Conservation (phyloP, 169 alveolate genomes). For the Theileria annulata region DNA sequence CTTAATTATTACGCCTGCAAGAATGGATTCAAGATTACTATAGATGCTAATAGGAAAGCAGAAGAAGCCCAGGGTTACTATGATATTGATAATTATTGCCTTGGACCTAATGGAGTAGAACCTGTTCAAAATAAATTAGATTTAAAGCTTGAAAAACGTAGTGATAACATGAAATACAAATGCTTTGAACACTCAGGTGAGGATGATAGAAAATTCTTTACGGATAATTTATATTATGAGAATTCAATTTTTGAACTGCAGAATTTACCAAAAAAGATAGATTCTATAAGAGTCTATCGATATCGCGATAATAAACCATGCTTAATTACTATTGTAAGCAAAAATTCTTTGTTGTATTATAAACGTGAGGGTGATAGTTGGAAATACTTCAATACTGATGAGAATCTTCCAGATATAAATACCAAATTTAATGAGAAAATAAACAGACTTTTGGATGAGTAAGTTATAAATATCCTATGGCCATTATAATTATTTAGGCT, state of each 20-base stretch:
- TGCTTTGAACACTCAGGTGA: background rate
- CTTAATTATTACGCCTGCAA: constrained; percentile 1
- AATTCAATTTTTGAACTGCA: background rate
- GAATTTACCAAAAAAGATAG: background rate
- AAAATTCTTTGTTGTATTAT: background rate
- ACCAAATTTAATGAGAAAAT: background rate
- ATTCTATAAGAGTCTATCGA: background rate
- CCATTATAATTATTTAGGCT: background rate
- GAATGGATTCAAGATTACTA: background rate
- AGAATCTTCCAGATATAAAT: background rate
- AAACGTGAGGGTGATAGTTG: background rate
- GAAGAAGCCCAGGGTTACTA: background rate
- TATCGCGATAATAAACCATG: background rate
- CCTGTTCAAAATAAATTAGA: background rate
- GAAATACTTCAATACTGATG: background rate
- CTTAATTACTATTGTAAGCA: background rate
- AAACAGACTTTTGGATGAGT: background rate
- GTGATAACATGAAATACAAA: background rate
- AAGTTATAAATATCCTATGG: background rate
- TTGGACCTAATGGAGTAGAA: background rate
- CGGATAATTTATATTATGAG: background rate
- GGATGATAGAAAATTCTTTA: background rate
- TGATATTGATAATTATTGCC: background rate
- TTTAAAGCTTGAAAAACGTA: background rate
- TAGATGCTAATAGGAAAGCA: background rate